Base-by-base conservation (phyloP, 2,329 filamentous ascomycete species). In the Neonectria ditissima region DNA sequence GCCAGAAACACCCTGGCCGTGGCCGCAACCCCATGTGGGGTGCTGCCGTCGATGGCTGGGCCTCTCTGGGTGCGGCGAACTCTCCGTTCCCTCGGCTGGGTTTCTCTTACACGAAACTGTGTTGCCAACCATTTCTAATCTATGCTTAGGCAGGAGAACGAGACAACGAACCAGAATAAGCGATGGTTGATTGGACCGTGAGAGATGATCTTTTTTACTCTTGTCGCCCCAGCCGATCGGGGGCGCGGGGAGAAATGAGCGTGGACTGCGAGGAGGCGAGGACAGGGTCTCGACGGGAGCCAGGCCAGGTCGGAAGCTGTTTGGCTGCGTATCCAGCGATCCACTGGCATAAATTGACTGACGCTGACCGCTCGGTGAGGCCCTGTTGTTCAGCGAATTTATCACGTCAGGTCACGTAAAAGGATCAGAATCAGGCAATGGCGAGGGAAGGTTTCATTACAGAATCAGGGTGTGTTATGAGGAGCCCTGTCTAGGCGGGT, bases 51-150 rank as follows among this genome's bases (percentile, higher is more conserved):
- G 65, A 68, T 73, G 69, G 73, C 69, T 73, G 70, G 67, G 59
- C 59, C 55, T 34, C 60, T 41, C 41, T n/a, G n/a, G 30, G 58
- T 52, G 70, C 62, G 66, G 70, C 61, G 60, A 68, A 73, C 59
- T 67, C 55, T 63, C 65, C 54, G 56, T 48, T 65, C 52, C 63
- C 64, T 65, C 26, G 57, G 58, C 59, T 58, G 63, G 68, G 73
- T 77, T 78, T 78, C 76, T 78, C 74, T 79, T 77, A 77, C 76
- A 77, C 74, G 69, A 77, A 75, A 65, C 65, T 67, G 72, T 73
- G 73, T 76, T 75, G 75, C 76, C 76, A 77, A 75, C 71, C 71
- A 48, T 67, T 70, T 71, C 66, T 65, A 56, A 69, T 66, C 68
- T 18, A 37, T n/a, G 34, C 34, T 37, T n/a, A 66, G 70, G 67